Evolutionary conservation across 805 yeast species (phyloP).

Genomic region (Diddensiella santjacobensis): DNA sequence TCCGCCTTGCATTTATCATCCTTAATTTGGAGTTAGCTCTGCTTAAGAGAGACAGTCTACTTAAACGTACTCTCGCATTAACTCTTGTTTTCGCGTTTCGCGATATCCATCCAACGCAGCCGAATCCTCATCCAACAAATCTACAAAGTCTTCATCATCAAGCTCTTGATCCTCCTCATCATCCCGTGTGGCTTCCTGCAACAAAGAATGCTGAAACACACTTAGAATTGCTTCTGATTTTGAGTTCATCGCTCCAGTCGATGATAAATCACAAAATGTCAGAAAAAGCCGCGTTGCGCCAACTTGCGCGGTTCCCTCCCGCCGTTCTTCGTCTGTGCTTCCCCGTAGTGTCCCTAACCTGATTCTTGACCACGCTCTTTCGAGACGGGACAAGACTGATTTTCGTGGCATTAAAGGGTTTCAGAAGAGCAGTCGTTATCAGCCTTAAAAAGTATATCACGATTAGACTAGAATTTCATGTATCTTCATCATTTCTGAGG

Average conservation of each 20-base stretch:
- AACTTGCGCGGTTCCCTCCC: not conserved
- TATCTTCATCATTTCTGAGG: too few relatives aligned
- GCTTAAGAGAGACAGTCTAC: too few relatives aligned
- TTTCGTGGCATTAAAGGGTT: too few relatives aligned
- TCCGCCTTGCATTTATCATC: slow-evolving; percentile 36
- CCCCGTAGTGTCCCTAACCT: too few relatives aligned
- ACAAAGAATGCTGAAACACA: not conserved
- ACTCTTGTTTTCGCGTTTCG: slow-evolving; percentile 59
- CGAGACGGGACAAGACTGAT: too few relatives aligned
- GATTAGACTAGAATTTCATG: too few relatives aligned
- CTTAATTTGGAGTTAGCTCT: too few relatives aligned
- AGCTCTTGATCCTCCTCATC: slow-evolving; percentile 10
- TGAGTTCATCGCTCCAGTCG: not conserved
- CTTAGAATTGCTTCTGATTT: not conserved
- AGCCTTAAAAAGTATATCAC: too few relatives aligned
- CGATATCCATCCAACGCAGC: slow-evolving; percentile 50
- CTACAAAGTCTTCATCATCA: slow-evolving; percentile 29
- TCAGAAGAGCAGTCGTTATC: too few relatives aligned
- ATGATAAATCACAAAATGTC: too few relatives aligned
- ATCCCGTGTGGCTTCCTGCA: not conserved
- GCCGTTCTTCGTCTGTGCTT: not conserved
- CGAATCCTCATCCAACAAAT: slow-evolving; percentile 38
- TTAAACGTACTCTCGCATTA: slow-evolving; percentile 41
- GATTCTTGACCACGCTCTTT: too few relatives aligned
- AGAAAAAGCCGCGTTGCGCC: not conserved